Evolutionary conservation across 768 basidiomycete species (phyloP).

Genomic region (Hebeloma cylindrosporum): DNA sequence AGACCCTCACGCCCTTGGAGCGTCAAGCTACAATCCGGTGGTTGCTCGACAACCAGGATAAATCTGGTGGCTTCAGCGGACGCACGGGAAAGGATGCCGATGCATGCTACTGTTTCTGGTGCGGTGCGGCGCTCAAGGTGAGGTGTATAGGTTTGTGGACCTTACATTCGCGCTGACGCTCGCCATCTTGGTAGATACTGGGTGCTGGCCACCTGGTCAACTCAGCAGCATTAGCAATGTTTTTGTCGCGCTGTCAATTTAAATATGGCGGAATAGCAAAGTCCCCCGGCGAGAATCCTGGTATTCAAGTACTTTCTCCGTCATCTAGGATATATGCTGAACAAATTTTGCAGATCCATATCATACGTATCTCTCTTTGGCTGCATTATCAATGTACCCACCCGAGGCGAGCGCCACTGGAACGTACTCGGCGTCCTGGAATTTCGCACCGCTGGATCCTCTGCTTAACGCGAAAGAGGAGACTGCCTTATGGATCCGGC

Average conservation of each 20-base stretch:
- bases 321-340: conserved; percentile 2
- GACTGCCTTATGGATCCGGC: conserved; percentile 67
- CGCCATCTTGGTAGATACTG: conserved; percentile 83
- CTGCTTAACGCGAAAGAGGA: conserved; percentile 67
- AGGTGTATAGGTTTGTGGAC: too few relatives aligned
- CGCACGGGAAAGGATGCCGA: conserved; percentile 86
- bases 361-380: conserved; percentile 90
- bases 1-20: conserved; percentile 38
- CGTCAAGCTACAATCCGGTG: conserved; percentile 65
- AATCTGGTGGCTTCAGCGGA: conserved; percentile 80
- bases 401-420: conserved; percentile 36
- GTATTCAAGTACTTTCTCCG: conserved; percentile 46
- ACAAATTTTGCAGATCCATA: conserved; percentile 68
- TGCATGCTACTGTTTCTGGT: conserved; percentile 98
- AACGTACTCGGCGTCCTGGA: conserved; percentile 45
- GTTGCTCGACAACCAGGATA: conserved; percentile 71
- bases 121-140: conserved; percentile 77
- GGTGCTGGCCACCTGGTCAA: conserved; percentile 60
- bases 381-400: conserved; percentile 71
- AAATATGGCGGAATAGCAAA: conserved; percentile 89
- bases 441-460: conserved; percentile 61
- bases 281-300: conserved; percentile 75
- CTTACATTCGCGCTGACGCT: too few relatives aligned
- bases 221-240: conserved; percentile 51
- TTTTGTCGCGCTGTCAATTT: conserved; percentile 79